phyloP scores from a whole-genome alignment of 1,284 basidiomycete species.

The Leccinum variabile region DNA sequence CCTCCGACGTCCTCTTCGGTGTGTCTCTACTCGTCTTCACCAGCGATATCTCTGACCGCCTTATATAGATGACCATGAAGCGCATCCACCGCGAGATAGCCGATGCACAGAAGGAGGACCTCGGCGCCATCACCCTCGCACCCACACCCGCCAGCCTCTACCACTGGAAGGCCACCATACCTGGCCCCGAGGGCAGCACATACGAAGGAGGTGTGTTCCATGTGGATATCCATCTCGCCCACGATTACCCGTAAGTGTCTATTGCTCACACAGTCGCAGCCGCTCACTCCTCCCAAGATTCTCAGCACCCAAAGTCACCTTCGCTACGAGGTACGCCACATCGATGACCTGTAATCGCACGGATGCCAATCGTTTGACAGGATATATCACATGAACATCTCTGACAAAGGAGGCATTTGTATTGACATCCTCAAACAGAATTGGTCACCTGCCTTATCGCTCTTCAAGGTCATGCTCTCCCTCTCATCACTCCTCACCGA shows the following conservation, averaged over 20 bases:
- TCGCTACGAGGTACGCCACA: slow-evolving; percentile 64
- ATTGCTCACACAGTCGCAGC: background rate
- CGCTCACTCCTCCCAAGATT: slow-evolving; percentile 51
- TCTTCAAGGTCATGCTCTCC: slow-evolving; percentile 90
- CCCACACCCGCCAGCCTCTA: slow-evolving; percentile 65
- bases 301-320: slow-evolving; percentile 77
- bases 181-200: slow-evolving; percentile 81
- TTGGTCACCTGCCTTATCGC: slow-evolving; percentile 88
- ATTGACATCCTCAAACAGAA: slow-evolving; percentile 85
- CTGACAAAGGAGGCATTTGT: slow-evolving; percentile 70
- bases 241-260: slow-evolving; percentile 75
- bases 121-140: slow-evolving; percentile 70
- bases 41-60: slow-evolving; percentile 13
- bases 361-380: slow-evolving; percentile 39
- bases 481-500: slow-evolving; percentile 86
- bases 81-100: slow-evolving; percentile 87
- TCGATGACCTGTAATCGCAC: background rate
- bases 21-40: slow-evolving; percentile 2
- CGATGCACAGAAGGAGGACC: slow-evolving; percentile 81
- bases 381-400: slow-evolving; percentile 94
- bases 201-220: slow-evolving; percentile 88
- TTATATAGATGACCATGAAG: slow-evolving; percentile 77
- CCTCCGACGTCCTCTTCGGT: slow-evolving; percentile 25
- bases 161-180: slow-evolving; percentile 70
- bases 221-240: slow-evolving; percentile 67